These are phyloP conservation scores for Podospora fimiseda DNA, from an alignment of 495 filamentous ascomycete species.

Conservation along the genomic window DNA sequence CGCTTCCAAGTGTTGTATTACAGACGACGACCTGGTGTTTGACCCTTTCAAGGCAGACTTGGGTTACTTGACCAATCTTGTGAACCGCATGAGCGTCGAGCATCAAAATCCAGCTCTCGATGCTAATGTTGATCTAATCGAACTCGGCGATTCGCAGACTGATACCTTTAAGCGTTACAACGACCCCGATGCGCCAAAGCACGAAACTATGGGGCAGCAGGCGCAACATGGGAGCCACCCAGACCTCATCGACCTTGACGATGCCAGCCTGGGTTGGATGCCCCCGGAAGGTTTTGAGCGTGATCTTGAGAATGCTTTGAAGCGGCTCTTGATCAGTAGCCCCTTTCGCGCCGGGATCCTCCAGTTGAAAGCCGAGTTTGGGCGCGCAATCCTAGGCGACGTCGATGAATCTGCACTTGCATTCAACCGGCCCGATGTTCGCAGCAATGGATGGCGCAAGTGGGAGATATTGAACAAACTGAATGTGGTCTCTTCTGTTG, in stretches of 20 bases:
- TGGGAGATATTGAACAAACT: slow-evolving; percentile 14
- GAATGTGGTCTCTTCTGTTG: slow-evolving; percentile 5
- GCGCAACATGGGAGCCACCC: neutral
- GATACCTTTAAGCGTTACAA: neutral
- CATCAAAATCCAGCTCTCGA: neutral
- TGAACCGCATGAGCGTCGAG: too few species aligned
- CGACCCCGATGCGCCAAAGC: neutral
- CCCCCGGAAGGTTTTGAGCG: neutral
- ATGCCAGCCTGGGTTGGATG: neutral
- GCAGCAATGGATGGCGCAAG: slow-evolving; percentile 18
- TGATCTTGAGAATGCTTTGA: slow-evolving; percentile 11
- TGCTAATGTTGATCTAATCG: neutral
- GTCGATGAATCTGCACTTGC: slow-evolving; percentile 9
- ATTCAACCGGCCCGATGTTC: slow-evolving; percentile 13
- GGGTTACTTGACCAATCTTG: too few species aligned
- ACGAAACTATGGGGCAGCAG: slow-evolving; percentile 6
- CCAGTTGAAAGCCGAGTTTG: slow-evolving; percentile 35
- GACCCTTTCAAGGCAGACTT: too few species aligned
- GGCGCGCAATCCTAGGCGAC: slow-evolving; percentile 31
- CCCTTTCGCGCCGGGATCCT: slow-evolving; percentile 29
- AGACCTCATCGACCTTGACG: neutral
- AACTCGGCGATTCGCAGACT: neutral
- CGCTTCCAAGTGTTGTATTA: too few species aligned
- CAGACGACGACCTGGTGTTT: too few species aligned
- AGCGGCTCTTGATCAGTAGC: slow-evolving; percentile 6